Percentiles rank a stretch among this genome's conserved stretches.
Evolutionary conservation across 805 yeast genomes (phyloP).

Genomic region (Candida pini): DNA sequence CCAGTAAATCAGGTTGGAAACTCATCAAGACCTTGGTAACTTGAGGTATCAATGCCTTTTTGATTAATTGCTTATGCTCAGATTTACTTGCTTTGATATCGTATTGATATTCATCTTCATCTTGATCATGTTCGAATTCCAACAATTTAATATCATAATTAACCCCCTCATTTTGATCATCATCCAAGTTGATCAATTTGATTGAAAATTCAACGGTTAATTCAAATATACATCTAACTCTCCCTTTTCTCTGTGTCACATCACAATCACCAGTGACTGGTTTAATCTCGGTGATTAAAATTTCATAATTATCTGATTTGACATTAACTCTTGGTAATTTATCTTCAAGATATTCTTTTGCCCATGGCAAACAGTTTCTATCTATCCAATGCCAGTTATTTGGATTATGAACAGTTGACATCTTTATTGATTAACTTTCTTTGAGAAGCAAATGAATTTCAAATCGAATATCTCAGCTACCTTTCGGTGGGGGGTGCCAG

Average conservation of each 20-base stretch:
- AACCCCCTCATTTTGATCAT: slow-evolving; percentile 26
- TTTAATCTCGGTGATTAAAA: slow-evolving; percentile 32
- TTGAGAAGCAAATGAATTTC: neutral
- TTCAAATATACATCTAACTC: slow-evolving; percentile 71
- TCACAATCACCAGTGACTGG: slow-evolving; percentile 69
- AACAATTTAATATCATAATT: slow-evolving; percentile 46
- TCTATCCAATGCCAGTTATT: slow-evolving; percentile 99
- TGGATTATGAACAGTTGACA: slow-evolving; percentile 89
- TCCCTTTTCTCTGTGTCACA: slow-evolving; percentile 80
- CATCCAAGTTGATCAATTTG: slow-evolving; percentile 30
- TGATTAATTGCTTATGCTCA: slow-evolving; percentile 34
- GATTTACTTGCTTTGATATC: slow-evolving; percentile 36
- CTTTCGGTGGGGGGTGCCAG: too few species aligned
- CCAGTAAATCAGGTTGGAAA: slow-evolving; percentile 60
- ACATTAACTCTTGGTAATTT: slow-evolving; percentile 47
- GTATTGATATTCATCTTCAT: slow-evolving; percentile 56
- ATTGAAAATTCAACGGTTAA: slow-evolving; percentile 47
- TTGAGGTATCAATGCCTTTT: slow-evolving; percentile 46
- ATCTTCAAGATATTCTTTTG: slow-evolving; percentile 65
- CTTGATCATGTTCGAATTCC: slow-evolving; percentile 76
- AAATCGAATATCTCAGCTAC: too few species aligned
- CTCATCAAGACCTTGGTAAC: slow-evolving; percentile 41
- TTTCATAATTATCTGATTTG: slow-evolving; percentile 28
- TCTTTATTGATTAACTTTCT: slow-evolving; percentile 21
- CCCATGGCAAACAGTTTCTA: slow-evolving; percentile 92